Evolutionary conservation across 2,329 filamentous ascomycete genomes (phyloP), one percentile per base, ranked within the genome.

Genomic region (Acrocalymma vagum): DNA sequence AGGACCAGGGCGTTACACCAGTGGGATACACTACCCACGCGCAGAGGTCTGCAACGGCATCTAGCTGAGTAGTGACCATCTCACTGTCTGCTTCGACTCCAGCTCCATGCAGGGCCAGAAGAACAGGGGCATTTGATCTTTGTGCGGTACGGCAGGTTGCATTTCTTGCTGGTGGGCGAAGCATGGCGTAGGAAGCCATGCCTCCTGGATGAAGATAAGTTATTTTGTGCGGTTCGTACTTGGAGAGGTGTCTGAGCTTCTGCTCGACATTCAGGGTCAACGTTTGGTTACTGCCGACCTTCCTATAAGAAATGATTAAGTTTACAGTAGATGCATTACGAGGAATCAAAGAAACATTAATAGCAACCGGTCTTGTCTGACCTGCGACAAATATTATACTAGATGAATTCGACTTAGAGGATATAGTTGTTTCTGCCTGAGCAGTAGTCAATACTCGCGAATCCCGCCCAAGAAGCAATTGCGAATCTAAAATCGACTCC

Each of bases 1-100:
- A 76, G 51, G 78, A 80, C 81, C 81, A 84, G 5, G 78, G 63
- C 13, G 79, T 83, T 11, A 78, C 78, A 15, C 81, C 81, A 3
- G 76, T 79, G 8, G 81, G 80, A 50, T 80, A 77, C 11, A 84
- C 35, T 1, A 78, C 67, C 78, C 79, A 84, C 3, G 78, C 74
- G 45, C 76, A 79, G 15, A 83, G 62, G 43, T 81, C 74, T 15
- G 77, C 71, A 1, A 79, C 65, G 14, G 67, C 63, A 55, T 82
- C 74, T 22, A 84, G 62, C 42, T 74, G 71, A 37, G 75, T 71
- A 27, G 74, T 67, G 2, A 77, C 74, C 47, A 72, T 56, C 10
- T 72, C 60, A 38, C 65, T 72, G 42, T 79, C 76, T 20, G 75
- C 79, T 46, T 83, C 79, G 9, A 83, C 61, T 0, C 80, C 81